phyloP scores from a whole-genome alignment of 345 rosid genomes.

The Euphorbia pulcherrima region DNA sequence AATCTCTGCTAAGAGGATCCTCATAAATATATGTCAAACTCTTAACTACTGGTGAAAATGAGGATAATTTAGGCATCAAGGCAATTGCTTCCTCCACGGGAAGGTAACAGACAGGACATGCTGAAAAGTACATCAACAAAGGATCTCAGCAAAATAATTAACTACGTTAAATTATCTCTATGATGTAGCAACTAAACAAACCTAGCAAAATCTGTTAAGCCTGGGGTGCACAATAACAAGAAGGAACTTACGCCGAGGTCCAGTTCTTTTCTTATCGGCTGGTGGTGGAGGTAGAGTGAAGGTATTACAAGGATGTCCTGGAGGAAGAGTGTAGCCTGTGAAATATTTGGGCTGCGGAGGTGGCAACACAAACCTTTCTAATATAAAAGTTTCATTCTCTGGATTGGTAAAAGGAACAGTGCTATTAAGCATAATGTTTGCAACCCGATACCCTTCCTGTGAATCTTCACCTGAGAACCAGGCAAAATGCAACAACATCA shows the following conservation, averaged over 20 bases:
- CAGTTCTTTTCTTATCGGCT: slow-evolving; percentile 85
- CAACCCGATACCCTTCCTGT: slow-evolving; percentile 41
- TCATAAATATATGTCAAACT: slow-evolving; percentile 66
- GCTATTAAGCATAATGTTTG: slow-evolving; percentile 38
- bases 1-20: slow-evolving; percentile 50
- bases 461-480: slow-evolving; percentile 65
- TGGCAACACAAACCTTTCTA: slow-evolving; percentile 5
- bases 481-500: slow-evolving; percentile 10
- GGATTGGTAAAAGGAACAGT: slow-evolving; percentile 23
- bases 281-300: slow-evolving; percentile 97
- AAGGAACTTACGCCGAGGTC: slow-evolving; percentile 83
- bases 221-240: not conserved
- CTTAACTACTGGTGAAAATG: slow-evolving; percentile 76
- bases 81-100: slow-evolving; percentile 90
- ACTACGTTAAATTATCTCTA: not conserved
- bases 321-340: slow-evolving; percentile 86
- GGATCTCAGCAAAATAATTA: slow-evolving; percentile 20
- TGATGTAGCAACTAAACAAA: not conserved
- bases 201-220: not conserved
- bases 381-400: slow-evolving; percentile 25
- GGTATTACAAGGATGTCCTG: slow-evolving; percentile 84
- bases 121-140: slow-evolving; percentile 41
- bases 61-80: slow-evolving; percentile 76
- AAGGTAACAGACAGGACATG: slow-evolving; percentile 98
- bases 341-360: slow-evolving; percentile 76